Evolutionary conservation across 2,329 filamentous ascomycete genomes (phyloP).

Genomic region (Drechmeria coniospora): DNA sequence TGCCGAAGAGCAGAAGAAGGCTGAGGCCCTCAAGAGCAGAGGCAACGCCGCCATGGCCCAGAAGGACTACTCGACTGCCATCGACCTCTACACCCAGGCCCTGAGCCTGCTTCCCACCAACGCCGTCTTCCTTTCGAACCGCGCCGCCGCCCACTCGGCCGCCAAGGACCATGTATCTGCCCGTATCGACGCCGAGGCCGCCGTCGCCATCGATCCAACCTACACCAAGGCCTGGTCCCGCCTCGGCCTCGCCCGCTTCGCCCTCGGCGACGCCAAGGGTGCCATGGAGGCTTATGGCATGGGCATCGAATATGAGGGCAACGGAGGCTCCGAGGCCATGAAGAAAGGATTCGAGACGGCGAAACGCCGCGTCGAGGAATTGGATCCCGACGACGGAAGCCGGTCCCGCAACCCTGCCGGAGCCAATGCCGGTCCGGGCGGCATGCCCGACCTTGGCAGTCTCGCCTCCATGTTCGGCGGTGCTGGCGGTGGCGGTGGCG

Average conservation of each 20-base stretch:
- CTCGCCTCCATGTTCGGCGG: conserved; percentile 52
- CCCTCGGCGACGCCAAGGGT: conserved; percentile 77
- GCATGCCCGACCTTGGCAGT: conserved; percentile 55
- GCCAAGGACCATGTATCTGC: conserved; percentile 73
- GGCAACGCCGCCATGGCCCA: conserved; percentile 91
- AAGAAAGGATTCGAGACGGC: conserved; percentile 93
- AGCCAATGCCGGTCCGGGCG: conserved; percentile 35
- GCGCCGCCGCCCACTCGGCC: conserved; percentile 82
- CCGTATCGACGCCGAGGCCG: conserved; percentile 76
- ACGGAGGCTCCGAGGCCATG: conserved; percentile 91
- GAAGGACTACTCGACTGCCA: conserved; percentile 74
- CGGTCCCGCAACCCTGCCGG: conserved; percentile 32
- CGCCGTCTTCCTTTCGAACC: conserved; percentile 94
- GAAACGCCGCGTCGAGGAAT: conserved; percentile 71
- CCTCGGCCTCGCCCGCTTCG: conserved; percentile 80
- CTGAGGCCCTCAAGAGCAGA: conserved; percentile 74
- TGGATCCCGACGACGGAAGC: conserved; percentile 33
- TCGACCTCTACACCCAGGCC: conserved; percentile 78
- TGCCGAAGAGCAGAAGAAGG: conserved; percentile 56
- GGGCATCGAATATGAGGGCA: conserved; percentile 88
- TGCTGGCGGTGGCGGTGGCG: conserved; percentile 44
- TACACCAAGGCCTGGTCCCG: conserved; percentile 98
- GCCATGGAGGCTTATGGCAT: conserved; percentile 89
- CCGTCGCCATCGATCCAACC: conserved; percentile 70
- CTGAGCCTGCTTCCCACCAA: conserved; percentile 69